phyloP scores from a whole-genome alignment of 441 rosid genomes.

The Erodium trifolium region DNA sequence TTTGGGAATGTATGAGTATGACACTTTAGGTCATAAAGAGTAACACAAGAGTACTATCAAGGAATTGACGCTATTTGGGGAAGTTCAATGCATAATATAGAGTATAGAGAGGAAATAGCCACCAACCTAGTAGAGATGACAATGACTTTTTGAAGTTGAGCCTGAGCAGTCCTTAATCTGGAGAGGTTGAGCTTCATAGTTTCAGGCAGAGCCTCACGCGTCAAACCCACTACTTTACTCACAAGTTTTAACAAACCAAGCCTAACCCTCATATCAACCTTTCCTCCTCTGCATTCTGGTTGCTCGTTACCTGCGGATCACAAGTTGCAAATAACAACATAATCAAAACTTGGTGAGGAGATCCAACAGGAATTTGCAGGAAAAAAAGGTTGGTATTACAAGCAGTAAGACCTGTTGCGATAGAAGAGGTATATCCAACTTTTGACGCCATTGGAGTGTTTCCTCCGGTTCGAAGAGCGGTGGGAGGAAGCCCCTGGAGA shows the following conservation, averaged over 20 bases:
- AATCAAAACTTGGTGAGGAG: neutral
- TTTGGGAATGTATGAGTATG: neutral
- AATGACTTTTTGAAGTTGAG: constrained; percentile 69
- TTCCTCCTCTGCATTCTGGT: constrained; percentile 68
- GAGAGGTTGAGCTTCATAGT: constrained; percentile 57
- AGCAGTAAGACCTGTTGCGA: constrained; percentile 32
- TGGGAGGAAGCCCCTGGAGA: constrained; percentile 33
- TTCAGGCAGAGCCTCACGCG: constrained; percentile 56
- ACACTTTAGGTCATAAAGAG: neutral
- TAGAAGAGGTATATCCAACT: constrained; percentile 18
- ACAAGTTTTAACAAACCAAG: constrained; percentile 75
- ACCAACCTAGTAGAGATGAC: constrained; percentile 61
- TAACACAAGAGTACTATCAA: neutral
- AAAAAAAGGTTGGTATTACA: neutral
- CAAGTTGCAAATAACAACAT: constrained; percentile 5
- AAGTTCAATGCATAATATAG: neutral
- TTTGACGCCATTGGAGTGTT: constrained; percentile 28
- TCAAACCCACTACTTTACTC: constrained; percentile 47
- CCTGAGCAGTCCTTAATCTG: constrained; percentile 65
- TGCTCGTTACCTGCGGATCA: constrained; percentile 30
- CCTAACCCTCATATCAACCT: constrained; percentile 63
- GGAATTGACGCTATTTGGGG: neutral
- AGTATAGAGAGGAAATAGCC: neutral
- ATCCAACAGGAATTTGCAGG: neutral
- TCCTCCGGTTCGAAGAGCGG: constrained; percentile 69